A percentile compares a stretch with the other conserved stretches of the same genome.
Evolutionary conservation across 768 basidiomycete genomes (phyloP).

Genomic region (Boletus subcaerulescens): DNA sequence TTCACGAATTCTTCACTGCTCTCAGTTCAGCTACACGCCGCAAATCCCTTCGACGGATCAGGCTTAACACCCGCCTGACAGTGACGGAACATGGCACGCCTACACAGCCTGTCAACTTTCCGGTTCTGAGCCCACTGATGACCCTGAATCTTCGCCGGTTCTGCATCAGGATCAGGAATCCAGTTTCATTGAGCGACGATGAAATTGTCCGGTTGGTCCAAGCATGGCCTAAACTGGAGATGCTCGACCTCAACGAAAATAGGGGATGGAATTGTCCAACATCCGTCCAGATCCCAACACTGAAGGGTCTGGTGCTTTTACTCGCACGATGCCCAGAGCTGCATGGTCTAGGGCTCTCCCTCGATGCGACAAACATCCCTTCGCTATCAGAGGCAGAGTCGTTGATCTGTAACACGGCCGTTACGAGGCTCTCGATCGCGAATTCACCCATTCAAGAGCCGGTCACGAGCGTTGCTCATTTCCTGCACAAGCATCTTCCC

Average conservation of each 20-base stretch:
- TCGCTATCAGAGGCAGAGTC: background rate
- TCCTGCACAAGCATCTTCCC: constrained; percentile 4
- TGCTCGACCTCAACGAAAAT: background rate
- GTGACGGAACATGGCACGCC: too few relatives aligned
- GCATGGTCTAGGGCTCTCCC: background rate
- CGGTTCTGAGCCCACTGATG: constrained; percentile 1
- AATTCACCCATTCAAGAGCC: constrained; percentile 3
- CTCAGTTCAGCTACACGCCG: background rate
- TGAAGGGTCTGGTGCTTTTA: constrained; percentile 2
- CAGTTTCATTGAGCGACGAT: constrained; percentile 2
- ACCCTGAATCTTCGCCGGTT: background rate
- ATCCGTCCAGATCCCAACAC: background rate
- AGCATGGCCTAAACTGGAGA: constrained; percentile 2
- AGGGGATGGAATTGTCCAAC: background rate
- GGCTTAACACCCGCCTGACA: background rate
- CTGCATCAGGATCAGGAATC: background rate
- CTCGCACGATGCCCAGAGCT: constrained; percentile 1
- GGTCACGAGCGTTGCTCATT: background rate
- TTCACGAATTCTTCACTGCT: constrained; percentile 2
- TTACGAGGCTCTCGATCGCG: background rate
- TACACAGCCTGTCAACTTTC: background rate
- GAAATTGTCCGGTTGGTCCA: background rate
- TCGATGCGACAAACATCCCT: constrained; percentile 5
- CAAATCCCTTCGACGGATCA: background rate
- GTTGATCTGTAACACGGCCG: background rate